Evolutionary conservation across 2,329 filamentous ascomycete genomes (phyloP), one percentile per base, ranked within the genome.

Genomic region (Leptodontidium sp.): DNA sequence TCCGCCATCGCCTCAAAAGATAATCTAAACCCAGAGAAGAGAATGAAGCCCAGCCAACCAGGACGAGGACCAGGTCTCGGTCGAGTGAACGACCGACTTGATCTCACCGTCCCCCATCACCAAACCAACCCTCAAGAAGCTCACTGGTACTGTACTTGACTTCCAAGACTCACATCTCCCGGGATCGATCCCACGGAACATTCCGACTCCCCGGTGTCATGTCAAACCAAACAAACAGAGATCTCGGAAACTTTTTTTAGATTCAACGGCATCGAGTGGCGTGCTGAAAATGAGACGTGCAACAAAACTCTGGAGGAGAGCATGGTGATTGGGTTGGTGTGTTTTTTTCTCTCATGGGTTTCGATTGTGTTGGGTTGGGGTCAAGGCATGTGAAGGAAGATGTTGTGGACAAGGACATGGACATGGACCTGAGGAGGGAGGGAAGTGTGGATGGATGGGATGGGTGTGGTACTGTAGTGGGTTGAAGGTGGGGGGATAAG

Each of bases 241-340:
- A 32, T 32, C 21, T 6, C 53, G 52, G 57, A 50, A 50, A 15
- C 26, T 40, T 49, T 24, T 14, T 58, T 43, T 11, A 40, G 35
- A 35, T 58, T 58, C 35, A 40, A 43, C 55, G 55, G 35, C 8
- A 58, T 58, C 55, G 21, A 45, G 57, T 66, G 64, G 57, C 57
- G 58, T 61, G 59, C 40, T 66, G 32, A 53, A 65, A 59, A 21
- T 62, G 67, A 63, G 67, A 68, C 24, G 40, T 68, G 67, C 67
- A 68, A 68, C 67, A 68, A 59, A 68, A 50, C 14, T 38, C 59
- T n/a, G 14, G 9, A 12, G 14, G 21, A 50, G 26, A 1, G 26
- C 15, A 6, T 21, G 40, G 11, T 62, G 43, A 62, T 62, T 62
- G 59, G 59, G 14, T 49, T 62, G 43, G 4, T 61, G 24, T n/a